phyloP scores from a whole-genome alignment of 345 rosid genomes.

The Noccaea bulbosa region DNA sequence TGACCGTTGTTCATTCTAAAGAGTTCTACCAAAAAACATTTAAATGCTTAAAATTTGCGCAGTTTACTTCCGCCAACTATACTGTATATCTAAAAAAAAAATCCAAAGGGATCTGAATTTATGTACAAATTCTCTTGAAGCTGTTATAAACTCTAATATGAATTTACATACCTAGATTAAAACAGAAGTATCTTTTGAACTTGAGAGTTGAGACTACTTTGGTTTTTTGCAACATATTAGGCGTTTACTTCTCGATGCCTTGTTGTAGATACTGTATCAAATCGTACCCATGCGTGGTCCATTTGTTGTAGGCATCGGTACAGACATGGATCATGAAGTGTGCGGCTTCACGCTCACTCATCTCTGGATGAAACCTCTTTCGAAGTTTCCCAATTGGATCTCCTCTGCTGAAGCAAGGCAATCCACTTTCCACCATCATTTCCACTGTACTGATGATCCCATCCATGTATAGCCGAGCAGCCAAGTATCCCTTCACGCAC shows the following conservation, averaged over 20 bases:
- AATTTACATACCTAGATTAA: too few relatives aligned
- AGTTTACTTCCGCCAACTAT: too few relatives aligned
- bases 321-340: conserved; percentile 73
- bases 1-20: too few relatives aligned
- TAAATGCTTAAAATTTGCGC: too few relatives aligned
- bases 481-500: conserved; percentile 83
- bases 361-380: conserved; percentile 86
- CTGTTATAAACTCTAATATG: too few relatives aligned
- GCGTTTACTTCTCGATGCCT: conserved; percentile 76
- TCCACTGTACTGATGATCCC: conserved; percentile 73
- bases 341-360: conserved; percentile 93
- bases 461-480: conserved; percentile 79
- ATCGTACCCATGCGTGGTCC: conserved; percentile 89
- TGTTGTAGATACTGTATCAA: conserved; percentile 88
- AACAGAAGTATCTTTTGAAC: neutral
- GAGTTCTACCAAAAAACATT: too few relatives aligned
- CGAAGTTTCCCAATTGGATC: conserved; percentile 84
- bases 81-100: too few relatives aligned
- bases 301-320: conserved; percentile 85
- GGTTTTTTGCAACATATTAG: neutral
- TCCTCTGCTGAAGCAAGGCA: conserved; percentile 90
- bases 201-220: neutral
- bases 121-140: too few relatives aligned
- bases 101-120: too few relatives aligned
- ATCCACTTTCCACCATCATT: conserved; percentile 86